phyloP scores from a whole-genome alignment of 768 basidiomycete genomes.

The Mycena venus region DNA sequence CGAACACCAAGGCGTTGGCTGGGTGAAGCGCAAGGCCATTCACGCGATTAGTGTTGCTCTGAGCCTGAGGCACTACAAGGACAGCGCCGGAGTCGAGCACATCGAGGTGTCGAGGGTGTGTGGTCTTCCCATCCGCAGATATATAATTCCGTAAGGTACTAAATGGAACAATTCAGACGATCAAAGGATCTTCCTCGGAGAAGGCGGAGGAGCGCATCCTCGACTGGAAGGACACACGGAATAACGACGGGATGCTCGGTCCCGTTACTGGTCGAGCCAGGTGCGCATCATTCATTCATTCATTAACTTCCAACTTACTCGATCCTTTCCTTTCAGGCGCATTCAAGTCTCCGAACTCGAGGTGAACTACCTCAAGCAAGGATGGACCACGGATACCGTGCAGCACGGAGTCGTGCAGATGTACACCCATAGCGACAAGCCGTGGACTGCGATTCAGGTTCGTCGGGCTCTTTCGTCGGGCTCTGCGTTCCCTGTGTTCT shows the following conservation, averaged over 20 bases:
- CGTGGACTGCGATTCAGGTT: conserved; percentile 77
- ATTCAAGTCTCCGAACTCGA: conserved; percentile 59
- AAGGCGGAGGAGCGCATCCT: background rate
- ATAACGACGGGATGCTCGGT: background rate
- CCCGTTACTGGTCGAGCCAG: background rate
- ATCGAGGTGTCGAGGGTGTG: background rate
- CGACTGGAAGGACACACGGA: background rate
- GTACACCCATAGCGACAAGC: conserved; percentile 65
- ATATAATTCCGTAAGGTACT: background rate
- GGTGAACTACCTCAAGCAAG: conserved; percentile 56
- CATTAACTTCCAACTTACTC: background rate
- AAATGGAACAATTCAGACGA: background rate
- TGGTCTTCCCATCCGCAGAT: background rate
- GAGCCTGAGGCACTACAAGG: background rate
- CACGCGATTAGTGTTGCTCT: background rate
- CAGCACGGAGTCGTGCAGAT: conserved; percentile 58
- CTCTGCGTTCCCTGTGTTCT: no score
- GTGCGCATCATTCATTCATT: background rate
- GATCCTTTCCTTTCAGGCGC: conserved; percentile 46
- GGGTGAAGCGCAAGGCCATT: background rate
- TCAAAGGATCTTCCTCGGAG: background rate
- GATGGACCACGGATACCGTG: conserved; percentile 54
- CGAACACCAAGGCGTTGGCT: background rate
- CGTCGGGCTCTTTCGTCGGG: conserved; percentile 11
- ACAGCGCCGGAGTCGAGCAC: background rate